Base-by-base conservation (phyloP, 768 basidiomycete genomes). In the Lentinula sp. region DNA sequence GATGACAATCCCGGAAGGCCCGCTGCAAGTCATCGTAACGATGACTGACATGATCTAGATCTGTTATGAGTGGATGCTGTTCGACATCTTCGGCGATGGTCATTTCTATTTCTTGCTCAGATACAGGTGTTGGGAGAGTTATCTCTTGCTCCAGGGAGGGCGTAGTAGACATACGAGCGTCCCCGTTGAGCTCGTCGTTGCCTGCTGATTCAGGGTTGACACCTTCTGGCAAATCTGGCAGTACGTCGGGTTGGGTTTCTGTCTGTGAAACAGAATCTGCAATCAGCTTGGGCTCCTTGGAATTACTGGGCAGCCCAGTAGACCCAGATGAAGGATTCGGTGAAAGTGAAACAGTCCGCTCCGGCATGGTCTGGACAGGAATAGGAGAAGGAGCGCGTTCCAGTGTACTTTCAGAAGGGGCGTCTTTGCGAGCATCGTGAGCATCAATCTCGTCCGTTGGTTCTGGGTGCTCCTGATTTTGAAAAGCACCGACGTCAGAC, bases 1-100 rank as follows among this genome's bases (percentile, higher is more conserved):
- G 68, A 63, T 89, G 84, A 64, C 91, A 91, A 66, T 87, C 86
- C 2, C 84, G 80, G 70, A 91, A 88, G 0, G 83, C 76, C 1
- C 77, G 79, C 65, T 87, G 87, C 1, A 90, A 70, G 15, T 75
- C 69, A 49, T 85, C 83, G 65, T 90, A 90, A 5, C 88, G 83
- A 42, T 77, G 73, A 59, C 74, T 76, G 13, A 80, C 76, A 18
- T 69, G 65, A 0, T 64, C 67, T 0, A 90, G 77, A 10, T 79
- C 77, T 0, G 71, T 68, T 5, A 89, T 73, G 9, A 88, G 75
- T 2, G 73, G 73, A 57, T 74, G 75, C 8, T 52, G 62, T 8
- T 59, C 42, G 23, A 28, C 18, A 49, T 13, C 40, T 43, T n/a
- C 13, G 15, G 40, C 2, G 3, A 18, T 16, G 34, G 13, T 8